These are phyloP conservation scores for Trichoderma oligosporum DNA, from an alignment of 2,329 filamentous ascomycete genomes.

Conservation along the genomic window DNA sequence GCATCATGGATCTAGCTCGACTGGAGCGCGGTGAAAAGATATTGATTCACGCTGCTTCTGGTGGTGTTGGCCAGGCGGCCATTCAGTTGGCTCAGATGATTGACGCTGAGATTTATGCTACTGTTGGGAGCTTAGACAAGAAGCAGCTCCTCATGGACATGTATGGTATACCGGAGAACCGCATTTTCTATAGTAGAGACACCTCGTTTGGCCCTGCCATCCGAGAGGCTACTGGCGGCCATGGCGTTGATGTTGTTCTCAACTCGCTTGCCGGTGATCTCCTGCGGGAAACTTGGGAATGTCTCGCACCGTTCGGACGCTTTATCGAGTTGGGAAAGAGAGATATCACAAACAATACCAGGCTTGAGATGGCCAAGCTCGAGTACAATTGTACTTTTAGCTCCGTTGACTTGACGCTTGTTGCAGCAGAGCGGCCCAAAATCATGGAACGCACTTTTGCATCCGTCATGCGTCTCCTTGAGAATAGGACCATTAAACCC, in stretches of 20 bases:
- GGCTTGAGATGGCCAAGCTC: slow-evolving; percentile 48
- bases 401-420: slow-evolving; percentile 43
- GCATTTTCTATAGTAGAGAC: slow-evolving; percentile 30
- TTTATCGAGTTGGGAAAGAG: slow-evolving; percentile 44
- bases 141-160: slow-evolving; percentile 36
- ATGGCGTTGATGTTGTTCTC: slow-evolving; percentile 68
- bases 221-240: slow-evolving; percentile 35
- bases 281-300: slow-evolving; percentile 41
- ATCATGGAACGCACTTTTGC: slow-evolving; percentile 38
- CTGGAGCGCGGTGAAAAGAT: slow-evolving; percentile 38
- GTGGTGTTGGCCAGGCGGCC: slow-evolving; percentile 39
- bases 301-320: slow-evolving; percentile 42
- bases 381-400: slow-evolving; percentile 45
- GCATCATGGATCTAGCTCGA: slow-evolving; percentile 37
- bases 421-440: slow-evolving; percentile 42
- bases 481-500: slow-evolving; percentile 34
- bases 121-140: slow-evolving; percentile 37
- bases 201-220: slow-evolving; percentile 24
- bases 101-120: slow-evolving; percentile 42
- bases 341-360: slow-evolving; percentile 38
- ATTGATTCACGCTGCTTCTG: slow-evolving; percentile 39
- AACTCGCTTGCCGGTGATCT: slow-evolving; percentile 43
- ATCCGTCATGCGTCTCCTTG: slow-evolving; percentile 36
- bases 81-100: slow-evolving; percentile 37
- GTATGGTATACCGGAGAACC: slow-evolving; percentile 37